Base-by-base conservation (phyloP, 441 rosid genomes). In the Euphorbia schlechtendalii region DNA sequence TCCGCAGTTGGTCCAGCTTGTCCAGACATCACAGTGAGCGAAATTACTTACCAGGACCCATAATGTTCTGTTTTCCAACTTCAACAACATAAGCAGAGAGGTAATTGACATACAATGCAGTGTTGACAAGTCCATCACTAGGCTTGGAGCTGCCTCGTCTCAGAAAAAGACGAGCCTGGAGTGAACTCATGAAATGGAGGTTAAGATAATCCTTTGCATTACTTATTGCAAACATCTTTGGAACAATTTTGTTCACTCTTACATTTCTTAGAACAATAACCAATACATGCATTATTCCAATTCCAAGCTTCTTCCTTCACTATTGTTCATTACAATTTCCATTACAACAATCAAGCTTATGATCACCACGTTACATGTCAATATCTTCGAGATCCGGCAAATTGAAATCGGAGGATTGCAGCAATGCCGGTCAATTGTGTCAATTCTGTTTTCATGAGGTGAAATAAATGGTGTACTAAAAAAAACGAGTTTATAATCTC, bases 361-460 rank as follows among this genome's bases (percentile, higher is more conserved):
- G n/a, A n/a, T n/a, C n/a, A n/a, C n/a, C 38, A 12, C 64, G 27
- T 83, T 76, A 90, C 96, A 90, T 89, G 83, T 90, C 99, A 41
- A 93, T 81, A 81, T 90, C 99, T 63, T 93, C 97, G 8, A 93
- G 83, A 64, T 93, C 99, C 6, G 97, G 99, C 68, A 88, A 82
- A 22, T n/a, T 96, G 97, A 78, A 93, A 93, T 61, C 96, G 79
- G 18, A 93, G 97, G 70, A 90, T 83, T 52, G 99, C 99, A 22
- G 99, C 97, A 53, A 93, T 74, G 57, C 99, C 96, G 13, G 95
- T 93, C 73, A 86, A 71, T 63, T 90, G 96, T 11, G 89, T 78
- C 68, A 93, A 70, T 74, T 93, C 99, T 90, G 89, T 70, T 64
- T 24, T 64, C 51, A 32, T 27, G 18, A 57, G 18, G 14, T 21